Percentiles rank a stretch among this genome's conserved stretches.
Conservation (phyloP, 768 basidiomycete genomes). For the Neoboletus brunneissimus region DNA sequence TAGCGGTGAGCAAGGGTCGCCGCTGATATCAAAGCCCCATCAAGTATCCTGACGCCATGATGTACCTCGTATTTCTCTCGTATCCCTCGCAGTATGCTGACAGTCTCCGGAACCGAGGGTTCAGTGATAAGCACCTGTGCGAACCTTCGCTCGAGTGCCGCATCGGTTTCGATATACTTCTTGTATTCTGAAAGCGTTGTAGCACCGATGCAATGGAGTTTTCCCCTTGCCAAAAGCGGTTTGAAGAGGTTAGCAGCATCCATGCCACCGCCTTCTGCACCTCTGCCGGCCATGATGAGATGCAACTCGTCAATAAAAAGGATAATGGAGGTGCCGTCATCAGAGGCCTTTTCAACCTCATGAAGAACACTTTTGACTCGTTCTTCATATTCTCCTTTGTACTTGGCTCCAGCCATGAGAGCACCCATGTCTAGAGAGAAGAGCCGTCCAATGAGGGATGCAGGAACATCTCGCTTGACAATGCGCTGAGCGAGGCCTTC, state of each 20-base stretch:
- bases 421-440: constrained; percentile 94
- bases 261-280: constrained; percentile 84
- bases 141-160: constrained; percentile 87
- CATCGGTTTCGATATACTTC: constrained; percentile 91
- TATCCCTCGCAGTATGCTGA: constrained; percentile 92
- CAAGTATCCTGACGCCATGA: constrained; percentile 86
- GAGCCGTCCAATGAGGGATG: constrained; percentile 65
- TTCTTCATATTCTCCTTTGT: constrained; percentile 97
- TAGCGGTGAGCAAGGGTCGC: constrained; percentile 93
- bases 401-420: constrained; percentile 88
- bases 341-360: constrained; percentile 87
- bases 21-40: constrained; percentile 84
- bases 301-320: constrained; percentile 96
- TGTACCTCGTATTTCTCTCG: constrained; percentile 92
- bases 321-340: constrained; percentile 76
- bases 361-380: constrained; percentile 89
- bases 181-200: constrained; percentile 92
- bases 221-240: constrained; percentile 86
- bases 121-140: constrained; percentile 94
- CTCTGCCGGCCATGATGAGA: constrained; percentile 88
- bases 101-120: constrained; percentile 83
- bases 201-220: constrained; percentile 76
- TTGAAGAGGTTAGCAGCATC: constrained; percentile 93
- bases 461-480: constrained; percentile 88
- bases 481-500: constrained; percentile 97